Evolutionary conservation across 495 filamentous ascomycete species (phyloP), one percentile per base, ranked within the genome.

Genomic region (Xeromyces bisporus): DNA sequence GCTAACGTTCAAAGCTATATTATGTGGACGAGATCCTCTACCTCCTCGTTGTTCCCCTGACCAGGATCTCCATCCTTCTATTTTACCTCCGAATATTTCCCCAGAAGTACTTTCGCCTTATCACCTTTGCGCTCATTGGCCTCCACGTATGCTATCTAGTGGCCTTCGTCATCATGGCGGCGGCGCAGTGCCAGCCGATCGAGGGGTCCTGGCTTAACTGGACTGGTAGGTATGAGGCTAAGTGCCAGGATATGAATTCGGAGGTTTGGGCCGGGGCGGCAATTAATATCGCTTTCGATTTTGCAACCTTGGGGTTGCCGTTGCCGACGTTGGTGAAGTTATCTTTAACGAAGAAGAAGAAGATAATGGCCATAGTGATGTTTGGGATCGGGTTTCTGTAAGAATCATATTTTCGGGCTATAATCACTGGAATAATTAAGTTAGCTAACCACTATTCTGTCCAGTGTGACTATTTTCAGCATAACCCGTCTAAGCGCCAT

Each of bases 201-300:
- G 25, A 23, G 6, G 51, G 52, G 21, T 57, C 52, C 27, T 65
- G 61, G 61, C 44, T 39, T 1, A 37, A 39, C 15, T 62, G 58
- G 58, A 53, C 59, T 32, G 48, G 42, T 7, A 40, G 53, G 29
- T 46, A 50, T 7, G 11, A 49, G 15, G 54, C 50, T 26, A 39
- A 47, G 29, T 59, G 56, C 44, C 47, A 64, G 18, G 51, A 59
- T 31, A 47, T 58, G 26, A 62, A 61, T 25, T 47, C 44, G 3
- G 41, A 60, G n/a, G 58, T 45, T 2, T 60, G 52, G 48, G 39
- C 51, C 10, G 41, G 55, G 13, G 50, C 61, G 0, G 44, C 35
- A 6, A 39, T 70, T 31, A 65, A 60, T 30, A 60, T 73, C 20
- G 28, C 55, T 2, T 42, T 67, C 1, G 67, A 73, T 35, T 26